These are phyloP conservation scores for Citeromyces matritensis DNA, from an alignment of 805 yeast species.

Conservation along the genomic window DNA sequence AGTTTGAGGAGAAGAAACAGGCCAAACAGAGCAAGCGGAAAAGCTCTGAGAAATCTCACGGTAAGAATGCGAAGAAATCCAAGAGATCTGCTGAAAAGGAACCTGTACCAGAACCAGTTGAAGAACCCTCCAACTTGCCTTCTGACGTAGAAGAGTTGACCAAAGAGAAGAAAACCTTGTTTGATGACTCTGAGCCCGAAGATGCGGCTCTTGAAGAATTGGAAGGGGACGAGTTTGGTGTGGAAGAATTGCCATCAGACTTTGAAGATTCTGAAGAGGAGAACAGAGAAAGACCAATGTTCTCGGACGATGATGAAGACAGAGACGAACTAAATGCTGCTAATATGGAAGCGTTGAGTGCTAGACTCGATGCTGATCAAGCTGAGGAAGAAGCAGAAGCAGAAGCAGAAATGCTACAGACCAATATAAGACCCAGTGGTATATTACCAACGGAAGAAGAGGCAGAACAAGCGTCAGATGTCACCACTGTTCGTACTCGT, in stretches of 20 bases:
- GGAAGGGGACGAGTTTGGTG: slow-evolving; percentile 8
- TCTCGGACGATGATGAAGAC: slow-evolving; percentile 58
- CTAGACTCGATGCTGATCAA: slow-evolving; percentile 43
- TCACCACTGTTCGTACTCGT: slow-evolving; percentile 77
- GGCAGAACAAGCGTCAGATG: slow-evolving; percentile 47
- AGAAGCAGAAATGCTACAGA: slow-evolving; percentile 44
- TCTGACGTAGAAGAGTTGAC: slow-evolving; percentile 46
- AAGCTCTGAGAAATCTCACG: slow-evolving; percentile 11
- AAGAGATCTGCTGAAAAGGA: slow-evolving; percentile 42
- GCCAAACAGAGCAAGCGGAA: slow-evolving; percentile 22
- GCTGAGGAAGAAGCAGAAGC: slow-evolving; percentile 49
- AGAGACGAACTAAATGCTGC: slow-evolving; percentile 65
- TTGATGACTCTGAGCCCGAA: slow-evolving; percentile 60
- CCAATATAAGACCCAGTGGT: slow-evolving; percentile 45
- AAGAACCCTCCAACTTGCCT: no score
- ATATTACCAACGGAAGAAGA: slow-evolving; percentile 56
- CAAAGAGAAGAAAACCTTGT: slow-evolving; percentile 57
- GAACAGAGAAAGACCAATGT: slow-evolving; percentile 49
- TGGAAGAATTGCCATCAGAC: slow-evolving; percentile 20
- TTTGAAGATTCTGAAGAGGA: slow-evolving; percentile 54
- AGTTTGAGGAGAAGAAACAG: slow-evolving; percentile 35
- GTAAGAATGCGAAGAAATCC: slow-evolving; percentile 16
- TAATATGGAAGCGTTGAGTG: slow-evolving; percentile 70
- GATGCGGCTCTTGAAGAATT: slow-evolving; percentile 17
- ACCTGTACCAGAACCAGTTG: no score